Evolutionary conservation across 768 basidiomycete species (phyloP).

Genomic region (Wakefieldia striispora): DNA sequence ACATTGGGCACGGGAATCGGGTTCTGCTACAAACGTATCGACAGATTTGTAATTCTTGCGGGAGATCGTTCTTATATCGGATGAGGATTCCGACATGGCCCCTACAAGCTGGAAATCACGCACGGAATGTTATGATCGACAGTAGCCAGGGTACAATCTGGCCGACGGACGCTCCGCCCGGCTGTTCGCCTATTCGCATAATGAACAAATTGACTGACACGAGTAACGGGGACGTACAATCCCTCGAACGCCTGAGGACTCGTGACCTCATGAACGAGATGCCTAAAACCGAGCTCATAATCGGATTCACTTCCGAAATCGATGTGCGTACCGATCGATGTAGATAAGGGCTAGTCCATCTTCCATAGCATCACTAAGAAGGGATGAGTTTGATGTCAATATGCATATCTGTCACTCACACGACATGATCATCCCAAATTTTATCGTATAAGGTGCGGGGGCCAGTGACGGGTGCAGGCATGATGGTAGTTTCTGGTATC

Average conservation of each 20-base stretch:
- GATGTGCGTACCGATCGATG: constrained; percentile 62
- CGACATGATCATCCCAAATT: constrained; percentile 96
- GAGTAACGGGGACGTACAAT: constrained; percentile 45
- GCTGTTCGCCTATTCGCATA: constrained; percentile 57
- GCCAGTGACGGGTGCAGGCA: constrained; percentile 54
- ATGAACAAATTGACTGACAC: constrained; percentile 10
- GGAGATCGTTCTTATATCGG: constrained; percentile 54
- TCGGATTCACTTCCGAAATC: neutral
- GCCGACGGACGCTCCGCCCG: constrained; percentile 71
- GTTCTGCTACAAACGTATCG: constrained; percentile 73
- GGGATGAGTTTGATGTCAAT: constrained; percentile 7
- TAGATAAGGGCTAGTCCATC: constrained; percentile 81
- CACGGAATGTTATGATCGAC: constrained; percentile 88
- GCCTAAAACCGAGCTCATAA: constrained; percentile 29
- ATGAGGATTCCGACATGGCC: neutral
- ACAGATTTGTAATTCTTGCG: constrained; percentile 75
- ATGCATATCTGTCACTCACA: constrained; percentile 47
- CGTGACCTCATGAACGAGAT: constrained; percentile 88
- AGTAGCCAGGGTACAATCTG: constrained; percentile 87
- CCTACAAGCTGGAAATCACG: constrained; percentile 28
- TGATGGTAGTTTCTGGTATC: constrained; percentile 19
- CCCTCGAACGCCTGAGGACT: constrained; percentile 92
- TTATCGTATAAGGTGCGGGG: constrained; percentile 97
- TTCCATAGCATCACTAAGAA: constrained; percentile 61
- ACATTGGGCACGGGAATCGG: constrained; percentile 84